Evolutionary conservation across 257 asterid genomes (phyloP), one percentile per base, ranked within the genome.

Genomic region (Galeopsis tetrahit): DNA sequence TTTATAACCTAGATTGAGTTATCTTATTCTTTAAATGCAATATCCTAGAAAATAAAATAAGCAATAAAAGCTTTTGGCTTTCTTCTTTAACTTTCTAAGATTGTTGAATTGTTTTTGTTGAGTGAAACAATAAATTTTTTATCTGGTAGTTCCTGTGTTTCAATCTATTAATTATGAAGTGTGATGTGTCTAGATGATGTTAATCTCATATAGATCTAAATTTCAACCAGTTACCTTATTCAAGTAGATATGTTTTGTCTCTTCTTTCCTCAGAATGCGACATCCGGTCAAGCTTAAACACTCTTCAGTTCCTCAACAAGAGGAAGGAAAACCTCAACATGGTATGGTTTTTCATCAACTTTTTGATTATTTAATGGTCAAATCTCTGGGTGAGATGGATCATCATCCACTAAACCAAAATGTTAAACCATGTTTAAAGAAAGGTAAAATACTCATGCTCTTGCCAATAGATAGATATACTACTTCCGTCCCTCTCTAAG

Each of bases 221-320:
- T 65, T 33, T 55, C 61, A 69, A 69, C 49, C 34, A 58, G 63
- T 69, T 63, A 65, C 43, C 56, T 6, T 43, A 72, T 67, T 64
- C 53, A 69, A 35, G 63, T 15, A 33, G 46, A 64, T 68, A 36
- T 42, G 17, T 72, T 55, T 65, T 66, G 40, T 35, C 63, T 39
- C 76, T 71, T 60, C 60, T 68, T 75, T 77, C 63, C 71, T 44
- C 92, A 94, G 99, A 88, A 74, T 87, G 98, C 78, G 99, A 95
- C 79, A 83, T 95, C 82, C 85, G 99, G 34, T 88, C 98, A 6
- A 90, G 99, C 87, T 80, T 95, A 85, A 95, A 95, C 90, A 92
- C 98, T 35, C 90, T 95, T 84, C 99, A 95, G 81, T 95, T 90
- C 84, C 96, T 95, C 75, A 79, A 90, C 92, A 92, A 87, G 85